phyloP scores from a whole-genome alignment of 495 filamentous ascomycete species.

The Aspergillus funiculosus region DNA sequence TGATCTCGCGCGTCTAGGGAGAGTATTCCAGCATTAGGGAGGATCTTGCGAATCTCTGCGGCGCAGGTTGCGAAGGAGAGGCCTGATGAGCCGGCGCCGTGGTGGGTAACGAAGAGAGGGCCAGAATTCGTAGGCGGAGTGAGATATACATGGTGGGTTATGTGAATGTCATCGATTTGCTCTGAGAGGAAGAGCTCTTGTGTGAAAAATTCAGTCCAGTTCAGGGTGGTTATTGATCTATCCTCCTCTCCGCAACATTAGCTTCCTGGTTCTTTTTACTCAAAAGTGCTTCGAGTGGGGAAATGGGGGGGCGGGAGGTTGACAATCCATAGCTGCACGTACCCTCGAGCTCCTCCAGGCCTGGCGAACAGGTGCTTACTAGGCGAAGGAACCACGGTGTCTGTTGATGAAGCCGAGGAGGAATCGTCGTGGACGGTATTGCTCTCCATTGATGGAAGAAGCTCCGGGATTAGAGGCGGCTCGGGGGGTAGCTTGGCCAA shows the following conservation, averaged over 20 bases:
- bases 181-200: conserved; percentile 70
- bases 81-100: conserved; percentile 84
- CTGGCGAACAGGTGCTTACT: conserved; percentile 67
- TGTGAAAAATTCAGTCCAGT: conserved; percentile 85
- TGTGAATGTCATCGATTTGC: conserved; percentile 32
- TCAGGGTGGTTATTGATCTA: conserved; percentile 43
- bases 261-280: no score
- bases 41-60: conserved; percentile 64
- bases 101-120: conserved; percentile 83
- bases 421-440: conserved; percentile 65
- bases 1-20: conserved; percentile 83
- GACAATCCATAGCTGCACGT: conserved; percentile 19
- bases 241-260: conserved; percentile 15
- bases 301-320: conserved; percentile 1
- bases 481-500: conserved; percentile 57
- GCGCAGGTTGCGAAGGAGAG: conserved; percentile 81
- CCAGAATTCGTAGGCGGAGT: conserved; percentile 50
- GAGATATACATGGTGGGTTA: conserved; percentile 80
- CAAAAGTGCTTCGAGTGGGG: no score
- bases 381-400: conserved; percentile 77
- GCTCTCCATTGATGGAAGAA: conserved; percentile 3
- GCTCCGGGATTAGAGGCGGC: conserved; percentile 38
- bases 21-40: conserved; percentile 78
- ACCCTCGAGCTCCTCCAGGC: conserved; percentile 48
- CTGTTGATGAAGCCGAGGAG: conserved; percentile 78